Conservation (phyloP, 345 rosid genomes). For the Gossypium anomalum region DNA sequence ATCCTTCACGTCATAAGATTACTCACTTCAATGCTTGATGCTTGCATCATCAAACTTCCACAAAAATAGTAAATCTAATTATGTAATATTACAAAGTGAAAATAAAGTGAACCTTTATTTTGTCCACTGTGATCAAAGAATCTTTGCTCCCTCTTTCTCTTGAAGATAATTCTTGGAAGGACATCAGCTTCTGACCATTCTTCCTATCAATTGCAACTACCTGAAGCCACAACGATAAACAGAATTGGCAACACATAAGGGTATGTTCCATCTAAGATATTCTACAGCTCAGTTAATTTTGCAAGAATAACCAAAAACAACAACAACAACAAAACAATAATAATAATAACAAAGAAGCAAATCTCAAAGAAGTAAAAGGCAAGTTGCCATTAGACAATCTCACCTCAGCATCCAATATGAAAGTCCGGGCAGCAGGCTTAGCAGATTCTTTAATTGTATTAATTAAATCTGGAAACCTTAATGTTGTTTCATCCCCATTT, state of each 20-base stretch:
- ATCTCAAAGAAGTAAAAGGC: conserved; percentile 13
- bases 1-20: neutral
- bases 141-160: conserved; percentile 85
- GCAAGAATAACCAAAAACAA: neutral
- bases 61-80: neutral
- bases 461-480: conserved; percentile 74
- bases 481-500: conserved; percentile 84
- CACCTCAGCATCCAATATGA: conserved; percentile 88
- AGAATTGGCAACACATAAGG: neutral
- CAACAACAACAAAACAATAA: too few relatives aligned
- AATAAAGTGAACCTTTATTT: conserved; percentile 53
- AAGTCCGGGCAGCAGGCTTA: conserved; percentile 53
- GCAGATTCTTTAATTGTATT: conserved; percentile 47
- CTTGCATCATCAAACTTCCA: conserved; percentile 1
- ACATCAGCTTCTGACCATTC: conserved; percentile 70
- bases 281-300: neutral
- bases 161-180: conserved; percentile 88
- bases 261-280: neutral
- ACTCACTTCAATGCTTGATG: neutral
- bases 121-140: conserved; percentile 44
- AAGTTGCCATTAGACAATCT: conserved; percentile 21
- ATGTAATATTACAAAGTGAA: neutral
- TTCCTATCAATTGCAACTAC: conserved; percentile 83
- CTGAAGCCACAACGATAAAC: conserved; percentile 31
- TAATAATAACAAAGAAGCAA: neutral